Conservation (phyloP, 2,329 filamentous ascomycete species). For the Fusarium tricinctum region DNA sequence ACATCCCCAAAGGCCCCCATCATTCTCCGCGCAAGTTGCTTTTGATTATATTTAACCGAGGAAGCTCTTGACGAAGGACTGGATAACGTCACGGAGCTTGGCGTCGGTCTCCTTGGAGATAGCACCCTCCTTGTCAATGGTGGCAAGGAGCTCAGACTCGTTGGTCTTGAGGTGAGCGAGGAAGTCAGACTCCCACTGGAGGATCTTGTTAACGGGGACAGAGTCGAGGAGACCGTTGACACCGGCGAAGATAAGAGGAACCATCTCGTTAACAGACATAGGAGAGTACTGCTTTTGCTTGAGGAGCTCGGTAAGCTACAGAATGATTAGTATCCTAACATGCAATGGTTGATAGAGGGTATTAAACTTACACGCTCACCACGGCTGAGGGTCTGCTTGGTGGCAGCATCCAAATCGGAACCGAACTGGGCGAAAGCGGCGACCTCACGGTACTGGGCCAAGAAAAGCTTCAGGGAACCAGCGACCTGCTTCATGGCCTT, state of each 20-base stretch:
- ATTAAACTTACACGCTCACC: slow-evolving; percentile 87
- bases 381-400: slow-evolving; percentile 98
- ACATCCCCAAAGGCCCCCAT: slow-evolving; percentile 55
- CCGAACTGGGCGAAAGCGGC: slow-evolving; percentile 99
- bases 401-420: slow-evolving; percentile 98
- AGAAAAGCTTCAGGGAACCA: slow-evolving; percentile 99
- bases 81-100: slow-evolving; percentile 82
- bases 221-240: slow-evolving; percentile 95
- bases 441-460: slow-evolving; percentile 99
- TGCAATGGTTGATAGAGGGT: neutral
- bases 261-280: slow-evolving; percentile 99
- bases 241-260: slow-evolving; percentile 99
- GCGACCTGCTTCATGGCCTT: slow-evolving; percentile 99
- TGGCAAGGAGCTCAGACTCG: slow-evolving; percentile 84
- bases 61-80: slow-evolving; percentile 95
- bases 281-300: slow-evolving; percentile 99
- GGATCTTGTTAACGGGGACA: slow-evolving; percentile 91
- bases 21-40: slow-evolving; percentile 51
- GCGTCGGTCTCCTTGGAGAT: slow-evolving; percentile 94
- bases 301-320: slow-evolving; percentile 89
- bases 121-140: slow-evolving; percentile 95
- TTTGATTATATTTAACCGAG: slow-evolving; percentile 62
- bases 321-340: slow-evolving; percentile 45
- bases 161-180: slow-evolving; percentile 91
- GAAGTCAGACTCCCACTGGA: slow-evolving; percentile 95